Evolutionary conservation across 2,329 filamentous ascomycete genomes (phyloP).

Genomic region (Arthrobotrys sphaeroides): DNA sequence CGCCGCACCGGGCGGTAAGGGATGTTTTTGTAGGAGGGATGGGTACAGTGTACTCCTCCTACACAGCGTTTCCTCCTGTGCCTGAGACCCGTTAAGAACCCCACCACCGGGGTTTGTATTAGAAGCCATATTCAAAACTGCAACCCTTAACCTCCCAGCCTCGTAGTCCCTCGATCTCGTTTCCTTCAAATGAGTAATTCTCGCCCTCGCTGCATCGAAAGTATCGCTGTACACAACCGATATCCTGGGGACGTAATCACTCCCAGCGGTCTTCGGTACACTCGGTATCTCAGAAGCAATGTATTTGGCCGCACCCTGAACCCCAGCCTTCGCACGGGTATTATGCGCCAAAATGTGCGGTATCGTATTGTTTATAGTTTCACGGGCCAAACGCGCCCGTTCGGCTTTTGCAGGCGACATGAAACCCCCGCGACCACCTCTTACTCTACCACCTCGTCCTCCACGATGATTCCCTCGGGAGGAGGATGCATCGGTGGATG

Average conservation of each 20-base stretch:
- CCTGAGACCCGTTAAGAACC: conserved; percentile 69
- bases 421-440: neutral
- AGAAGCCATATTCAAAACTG: conserved; percentile 72
- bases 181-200: conserved; percentile 56
- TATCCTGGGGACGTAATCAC: conserved; percentile 60
- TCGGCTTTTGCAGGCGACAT: conserved; percentile 50
- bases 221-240: conserved; percentile 66
- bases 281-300: conserved; percentile 53
- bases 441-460: neutral
- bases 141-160: conserved; percentile 61
- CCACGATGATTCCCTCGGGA: neutral
- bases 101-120: conserved; percentile 71
- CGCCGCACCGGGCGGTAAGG: conserved; percentile 66
- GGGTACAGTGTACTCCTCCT: conserved; percentile 70
- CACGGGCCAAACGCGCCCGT: conserved; percentile 67
- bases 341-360: conserved; percentile 68
- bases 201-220: conserved; percentile 65
- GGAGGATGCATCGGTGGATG: neutral
- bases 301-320: conserved; percentile 66
- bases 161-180: conserved; percentile 55
- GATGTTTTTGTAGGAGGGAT: conserved; percentile 70
- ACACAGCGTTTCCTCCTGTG: conserved; percentile 72
- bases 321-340: conserved; percentile 67
- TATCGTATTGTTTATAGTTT: conserved; percentile 70
- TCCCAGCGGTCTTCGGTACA: conserved; percentile 11